Percentiles rank a stretch among this genome's conserved stretches.
Evolutionary conservation across 164 flowering plant genomes (phyloP).

Genomic region (Stephania japonica): DNA sequence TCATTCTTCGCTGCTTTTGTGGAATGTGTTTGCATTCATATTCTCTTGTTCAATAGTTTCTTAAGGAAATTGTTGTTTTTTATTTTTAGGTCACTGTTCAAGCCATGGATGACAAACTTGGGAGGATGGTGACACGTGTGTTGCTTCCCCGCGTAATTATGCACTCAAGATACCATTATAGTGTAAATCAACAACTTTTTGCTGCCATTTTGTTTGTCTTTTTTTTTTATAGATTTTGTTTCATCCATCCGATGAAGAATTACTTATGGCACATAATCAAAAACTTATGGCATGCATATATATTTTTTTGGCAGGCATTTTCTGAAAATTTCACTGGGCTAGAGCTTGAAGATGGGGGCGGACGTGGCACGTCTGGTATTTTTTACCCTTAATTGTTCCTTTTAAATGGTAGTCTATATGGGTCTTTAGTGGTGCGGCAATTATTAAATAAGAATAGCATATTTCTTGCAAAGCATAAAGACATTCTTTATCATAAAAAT

Average conservation of each 20-base stretch:
- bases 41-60: background rate
- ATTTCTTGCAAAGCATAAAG: too few species aligned
- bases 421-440: background rate
- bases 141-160: constrained; percentile 96
- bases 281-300: constrained; percentile 5
- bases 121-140: constrained; percentile 88
- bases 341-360: constrained; percentile 99
- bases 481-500: too few species aligned
- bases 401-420: background rate
- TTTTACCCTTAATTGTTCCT: background rate
- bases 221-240: background rate
- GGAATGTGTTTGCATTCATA: background rate
- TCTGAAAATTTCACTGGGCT: constrained; percentile 90
- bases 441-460: background rate
- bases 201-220: background rate
- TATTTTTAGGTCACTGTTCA: constrained; percentile 69
- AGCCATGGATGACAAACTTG: constrained; percentile 85
- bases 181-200: constrained; percentile 36
- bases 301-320: constrained; percentile 56
- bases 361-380: constrained; percentile 96
- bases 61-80: background rate
- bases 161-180: constrained; percentile 92
- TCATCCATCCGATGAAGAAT: background rate
- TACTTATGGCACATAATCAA: background rate
- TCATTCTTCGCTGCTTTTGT: background rate